Evolutionary conservation across 169 alveolate genomes (phyloP).

Genomic region (Plasmodium berghei): DNA sequence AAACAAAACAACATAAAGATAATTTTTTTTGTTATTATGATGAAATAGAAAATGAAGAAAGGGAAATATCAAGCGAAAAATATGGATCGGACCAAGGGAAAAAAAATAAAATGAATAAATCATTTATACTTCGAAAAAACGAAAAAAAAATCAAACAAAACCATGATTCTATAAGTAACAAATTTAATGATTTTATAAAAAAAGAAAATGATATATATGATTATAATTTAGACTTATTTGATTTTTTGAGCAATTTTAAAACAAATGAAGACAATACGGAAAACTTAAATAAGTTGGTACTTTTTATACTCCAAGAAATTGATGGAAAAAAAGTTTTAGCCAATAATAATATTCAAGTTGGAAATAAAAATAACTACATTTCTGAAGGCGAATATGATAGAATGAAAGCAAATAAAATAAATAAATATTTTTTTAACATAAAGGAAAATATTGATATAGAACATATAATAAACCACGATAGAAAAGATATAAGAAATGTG

Average conservation of each 20-base stretch:
- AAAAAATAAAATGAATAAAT: not conserved
- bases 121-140: not conserved
- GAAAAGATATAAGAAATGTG: conserved; percentile 33
- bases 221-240: conserved; percentile 20
- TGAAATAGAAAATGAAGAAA: not conserved
- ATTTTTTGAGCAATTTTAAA: not conserved
- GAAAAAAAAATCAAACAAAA: conserved; percentile 9
- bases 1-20: no score
- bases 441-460: conserved; percentile 33
- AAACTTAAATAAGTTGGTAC: not conserved
- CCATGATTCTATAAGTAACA: conserved; percentile 1
- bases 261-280: not conserved
- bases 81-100: not conserved
- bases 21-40: not conserved
- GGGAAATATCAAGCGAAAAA: not conserved
- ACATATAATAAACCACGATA: conserved; percentile 27
- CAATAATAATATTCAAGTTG: not conserved
- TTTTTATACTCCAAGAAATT: conserved; percentile 1
- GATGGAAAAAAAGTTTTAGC: not conserved
- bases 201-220: not conserved
- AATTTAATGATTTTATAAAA: not conserved
- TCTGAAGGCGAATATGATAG: not conserved
- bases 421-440: not conserved
- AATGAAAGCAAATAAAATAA: not conserved
- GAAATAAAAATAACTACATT: not conserved